phyloP scores from a whole-genome alignment of 805 yeast genomes.

The Teunomyces gatunensis region DNA sequence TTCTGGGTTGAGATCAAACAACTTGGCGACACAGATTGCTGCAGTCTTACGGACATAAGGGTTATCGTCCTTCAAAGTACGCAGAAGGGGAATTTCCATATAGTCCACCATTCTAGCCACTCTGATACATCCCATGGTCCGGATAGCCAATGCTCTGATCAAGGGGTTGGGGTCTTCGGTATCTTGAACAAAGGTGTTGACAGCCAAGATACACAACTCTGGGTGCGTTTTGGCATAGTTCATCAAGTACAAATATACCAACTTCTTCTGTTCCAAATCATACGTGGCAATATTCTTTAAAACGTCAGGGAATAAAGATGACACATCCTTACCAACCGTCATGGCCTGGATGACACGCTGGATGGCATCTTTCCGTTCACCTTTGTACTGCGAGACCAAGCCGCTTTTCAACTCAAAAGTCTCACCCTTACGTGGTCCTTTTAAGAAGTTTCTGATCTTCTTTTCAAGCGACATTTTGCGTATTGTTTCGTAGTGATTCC shows the following conservation, averaged over 20 bases:
- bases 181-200: slow-evolving; percentile 93
- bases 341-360: slow-evolving; percentile 96
- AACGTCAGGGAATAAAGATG: slow-evolving; percentile 92
- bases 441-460: slow-evolving; percentile 41
- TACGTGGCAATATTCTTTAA: slow-evolving; percentile 95
- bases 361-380: slow-evolving; percentile 93
- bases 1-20: slow-evolving; percentile 79
- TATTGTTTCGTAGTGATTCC: not conserved
- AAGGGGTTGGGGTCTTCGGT: slow-evolving; percentile 96
- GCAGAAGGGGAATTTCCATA: slow-evolving; percentile 82
- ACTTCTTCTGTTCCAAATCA: slow-evolving; percentile 93
- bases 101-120: slow-evolving; percentile 95
- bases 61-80: slow-evolving; percentile 86
- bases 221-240: slow-evolving; percentile 97
- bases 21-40: slow-evolving; percentile 93
- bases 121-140: slow-evolving; percentile 98
- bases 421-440: slow-evolving; percentile 60
- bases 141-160: slow-evolving; percentile 90
- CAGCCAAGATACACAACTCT: slow-evolving; percentile 92
- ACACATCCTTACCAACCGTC: slow-evolving; percentile 97
- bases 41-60: slow-evolving; percentile 98
- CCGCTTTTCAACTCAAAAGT: slow-evolving; percentile 89
- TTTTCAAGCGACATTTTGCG: slow-evolving; percentile 39
- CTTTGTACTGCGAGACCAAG: slow-evolving; percentile 90
- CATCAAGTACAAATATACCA: slow-evolving; percentile 92